These are phyloP conservation scores for Globisporangium sylvaticum DNA, from an alignment of 352 stramenopile genomes.

Conservation along the genomic window DNA sequence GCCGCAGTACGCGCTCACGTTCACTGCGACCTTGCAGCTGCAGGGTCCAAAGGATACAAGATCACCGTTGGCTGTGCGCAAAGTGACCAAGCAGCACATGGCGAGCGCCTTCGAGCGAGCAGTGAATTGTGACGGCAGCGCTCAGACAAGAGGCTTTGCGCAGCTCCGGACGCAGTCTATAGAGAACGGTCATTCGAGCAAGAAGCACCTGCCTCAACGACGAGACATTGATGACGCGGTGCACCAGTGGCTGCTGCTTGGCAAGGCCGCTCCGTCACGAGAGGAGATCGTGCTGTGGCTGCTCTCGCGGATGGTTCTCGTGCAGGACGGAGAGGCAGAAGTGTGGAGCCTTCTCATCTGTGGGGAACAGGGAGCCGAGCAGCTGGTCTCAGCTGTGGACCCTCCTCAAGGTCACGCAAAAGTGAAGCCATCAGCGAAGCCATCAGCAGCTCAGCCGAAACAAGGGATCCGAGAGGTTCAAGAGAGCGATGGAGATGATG, in stretches of 20 bases:
- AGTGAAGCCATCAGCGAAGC: background rate
- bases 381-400: background rate
- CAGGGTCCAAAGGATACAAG: background rate
- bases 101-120: conserved; percentile 33
- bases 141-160: conserved; percentile 7
- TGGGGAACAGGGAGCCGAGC: conserved; percentile 9
- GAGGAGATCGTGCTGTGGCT: conserved; percentile 56
- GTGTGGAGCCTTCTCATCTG: conserved; percentile 17
- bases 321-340: background rate
- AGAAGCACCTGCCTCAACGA: background rate
- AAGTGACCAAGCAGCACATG: conserved; percentile 53
- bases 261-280: conserved; percentile 27
- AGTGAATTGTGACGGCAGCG: conserved; percentile 6
- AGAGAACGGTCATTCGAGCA: background rate
- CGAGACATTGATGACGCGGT: conserved; percentile 21
- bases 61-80: conserved; percentile 1
- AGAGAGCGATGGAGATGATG: background rate
- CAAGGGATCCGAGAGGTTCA: background rate
- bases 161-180: background rate
- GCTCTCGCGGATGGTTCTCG: conserved; percentile 45
- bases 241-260: conserved; percentile 28
- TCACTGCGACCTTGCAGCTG: conserved; percentile 18
- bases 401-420: background rate
- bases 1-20: conserved; percentile 43
- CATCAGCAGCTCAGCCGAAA: background rate